Evolutionary conservation across 108 stramenopile species (phyloP), one percentile per base, ranked within the genome.

Genomic region (Aurantiochytrium sp.): DNA sequence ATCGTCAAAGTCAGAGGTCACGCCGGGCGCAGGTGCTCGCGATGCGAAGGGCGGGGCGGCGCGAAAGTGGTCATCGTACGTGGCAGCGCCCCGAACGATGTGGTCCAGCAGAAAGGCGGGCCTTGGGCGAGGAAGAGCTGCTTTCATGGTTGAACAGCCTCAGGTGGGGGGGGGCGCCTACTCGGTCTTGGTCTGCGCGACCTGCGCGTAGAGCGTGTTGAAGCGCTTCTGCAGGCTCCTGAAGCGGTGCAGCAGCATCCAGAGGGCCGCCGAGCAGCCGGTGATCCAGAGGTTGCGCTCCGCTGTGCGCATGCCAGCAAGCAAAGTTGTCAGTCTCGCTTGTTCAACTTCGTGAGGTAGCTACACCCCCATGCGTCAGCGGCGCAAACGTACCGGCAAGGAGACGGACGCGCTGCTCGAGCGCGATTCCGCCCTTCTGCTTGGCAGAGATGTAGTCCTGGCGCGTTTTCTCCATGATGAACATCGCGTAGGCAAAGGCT

Each of bases 351-450:
- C 12, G 53, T 54, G 12, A 54, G 53, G 12, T 54, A 21, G 53
- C 53, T 54, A 54, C 53, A 21, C n/a, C n/a, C n/a, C n/a, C n/a
- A n/a, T n/a, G n/a, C n/a, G n/a, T n/a, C n/a, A n/a, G n/a, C n/a
- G n/a, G n/a, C n/a, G n/a, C n/a, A 65, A 65, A 65, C 59, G 59
- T 65, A 65, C 59, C 73, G 6, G 73, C 73, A n/a, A 81, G 73
- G 2, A 81, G 45, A 6, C 30, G 21, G 6, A 81, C 45, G 36
- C 39, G 73, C n/a, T 22, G 73, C 73, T 81, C 73, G 17, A 48
- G 39, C 6, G 73, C 45, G 24, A 27, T 27, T 0, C 73, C 73
- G 73, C 42, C 73, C 42, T n/a, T 27, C 6, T 48, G n/a, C 39
- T 48, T 41, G n/a, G 45, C 73, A 6, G 45, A n/a, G 21, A 48